These are phyloP conservation scores for Verruconis gallopava DNA, from an alignment of 2,329 filamentous ascomycete species.

Conservation along the genomic window DNA sequence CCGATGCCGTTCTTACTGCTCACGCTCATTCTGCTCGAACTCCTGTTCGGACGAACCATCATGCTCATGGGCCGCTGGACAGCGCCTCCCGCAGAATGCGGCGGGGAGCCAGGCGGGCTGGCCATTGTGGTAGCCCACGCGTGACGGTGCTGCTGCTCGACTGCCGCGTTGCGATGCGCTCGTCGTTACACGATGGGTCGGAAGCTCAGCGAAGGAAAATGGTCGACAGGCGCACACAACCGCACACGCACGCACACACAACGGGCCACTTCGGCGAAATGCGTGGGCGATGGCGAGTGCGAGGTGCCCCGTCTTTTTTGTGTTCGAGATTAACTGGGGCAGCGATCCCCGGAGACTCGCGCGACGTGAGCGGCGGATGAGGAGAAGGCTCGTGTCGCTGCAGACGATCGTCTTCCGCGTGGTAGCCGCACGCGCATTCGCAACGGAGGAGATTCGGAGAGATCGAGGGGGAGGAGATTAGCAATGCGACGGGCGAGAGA, in stretches of 20 bases:
- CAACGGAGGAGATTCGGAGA: too few species aligned
- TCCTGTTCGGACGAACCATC: constrained; percentile 64
- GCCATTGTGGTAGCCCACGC: neutral
- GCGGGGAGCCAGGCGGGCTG: constrained; percentile 2
- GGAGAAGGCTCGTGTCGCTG: too few species aligned
- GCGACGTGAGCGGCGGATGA: neutral
- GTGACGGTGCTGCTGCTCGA: neutral
- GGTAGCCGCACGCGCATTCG: too few species aligned
- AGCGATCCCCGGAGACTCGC: neutral
- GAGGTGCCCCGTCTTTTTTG: too few species aligned
- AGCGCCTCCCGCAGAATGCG: neutral
- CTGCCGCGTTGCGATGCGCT: too few species aligned
- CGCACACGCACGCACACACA: too few species aligned
- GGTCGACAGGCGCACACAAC: neutral
- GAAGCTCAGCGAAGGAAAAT: neutral
- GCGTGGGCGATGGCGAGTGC: neutral
- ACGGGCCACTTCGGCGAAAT: neutral
- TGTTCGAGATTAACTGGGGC: neutral
- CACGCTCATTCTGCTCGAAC: constrained; percentile 76
- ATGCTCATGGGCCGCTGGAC: constrained; percentile 65
- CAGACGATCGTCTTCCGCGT: too few species aligned
- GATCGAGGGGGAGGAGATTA: too few species aligned
- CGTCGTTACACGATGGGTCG: neutral
- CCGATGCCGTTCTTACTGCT: constrained; percentile 65
- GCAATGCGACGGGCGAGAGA: too few species aligned